Percentiles rank a stretch among this genome's conserved stretches.
phyloP scores from a whole-genome alignment of 2,329 filamentous ascomycete genomes.

The Thielaviopsis euricoi region DNA sequence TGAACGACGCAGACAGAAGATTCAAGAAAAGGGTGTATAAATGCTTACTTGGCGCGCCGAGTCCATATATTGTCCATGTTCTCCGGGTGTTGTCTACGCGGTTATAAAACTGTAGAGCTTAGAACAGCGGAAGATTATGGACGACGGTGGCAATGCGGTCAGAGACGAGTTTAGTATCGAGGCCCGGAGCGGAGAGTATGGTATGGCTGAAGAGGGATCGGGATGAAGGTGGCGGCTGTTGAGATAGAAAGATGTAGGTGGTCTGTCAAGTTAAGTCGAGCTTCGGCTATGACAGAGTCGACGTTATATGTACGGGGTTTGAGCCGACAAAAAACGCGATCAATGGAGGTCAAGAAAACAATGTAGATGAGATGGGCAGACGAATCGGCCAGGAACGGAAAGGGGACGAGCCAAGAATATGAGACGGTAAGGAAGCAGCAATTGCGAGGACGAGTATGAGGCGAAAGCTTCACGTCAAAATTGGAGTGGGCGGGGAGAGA shows the following conservation, averaged over 20 bases:
- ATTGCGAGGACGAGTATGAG: background rate
- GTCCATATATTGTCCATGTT: conserved; percentile 56
- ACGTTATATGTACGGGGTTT: background rate
- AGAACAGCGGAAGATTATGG: background rate
- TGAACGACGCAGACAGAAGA: conserved; percentile 3
- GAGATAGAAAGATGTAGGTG: background rate
- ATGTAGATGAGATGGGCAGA: background rate
- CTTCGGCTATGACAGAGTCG: background rate
- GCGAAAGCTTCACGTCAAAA: background rate
- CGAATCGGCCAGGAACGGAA: background rate
- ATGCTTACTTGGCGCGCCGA: conserved; percentile 63
- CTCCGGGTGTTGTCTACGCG: conserved; percentile 16
- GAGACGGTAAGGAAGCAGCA: background rate
- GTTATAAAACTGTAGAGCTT: background rate
- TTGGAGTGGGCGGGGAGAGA: background rate
- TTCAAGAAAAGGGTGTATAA: background rate
- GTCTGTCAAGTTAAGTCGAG: background rate
- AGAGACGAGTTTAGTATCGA: conserved; percentile 12
- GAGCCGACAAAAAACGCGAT: background rate
- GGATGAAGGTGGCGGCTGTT: background rate
- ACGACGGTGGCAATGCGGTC: conserved; percentile 12
- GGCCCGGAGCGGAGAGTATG: conserved; percentile 1
- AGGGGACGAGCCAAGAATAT: background rate
- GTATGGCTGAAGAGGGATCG: background rate
- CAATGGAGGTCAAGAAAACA: background rate